Evolutionary conservation across 352 stramenopile species (phyloP).

Genomic region (Globisporangium radiosum): DNA sequence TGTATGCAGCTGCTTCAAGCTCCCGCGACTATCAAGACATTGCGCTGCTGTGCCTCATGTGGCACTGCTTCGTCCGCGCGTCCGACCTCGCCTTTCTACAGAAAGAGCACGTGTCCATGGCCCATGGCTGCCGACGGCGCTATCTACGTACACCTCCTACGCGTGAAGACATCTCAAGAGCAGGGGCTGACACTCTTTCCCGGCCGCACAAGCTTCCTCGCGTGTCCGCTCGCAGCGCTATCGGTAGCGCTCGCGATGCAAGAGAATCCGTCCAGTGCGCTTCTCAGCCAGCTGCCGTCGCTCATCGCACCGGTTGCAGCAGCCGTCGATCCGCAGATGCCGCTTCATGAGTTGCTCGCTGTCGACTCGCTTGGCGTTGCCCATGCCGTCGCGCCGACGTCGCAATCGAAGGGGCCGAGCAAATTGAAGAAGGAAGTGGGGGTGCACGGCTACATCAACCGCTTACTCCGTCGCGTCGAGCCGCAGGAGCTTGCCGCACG

Average conservation of each 20-base stretch:
- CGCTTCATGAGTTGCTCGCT: no score
- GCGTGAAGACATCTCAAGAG: constrained; percentile 8
- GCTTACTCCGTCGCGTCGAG: neutral
- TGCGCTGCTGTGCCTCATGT: constrained; percentile 2
- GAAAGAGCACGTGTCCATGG: constrained; percentile 5
- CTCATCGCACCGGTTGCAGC: no score
- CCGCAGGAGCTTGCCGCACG: neutral
- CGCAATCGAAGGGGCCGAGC: neutral
- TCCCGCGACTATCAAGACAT: constrained; percentile 2
- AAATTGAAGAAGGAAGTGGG: neutral
- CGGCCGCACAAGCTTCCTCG: neutral
- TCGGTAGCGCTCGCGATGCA: neutral
- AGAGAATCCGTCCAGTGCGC: neutral
- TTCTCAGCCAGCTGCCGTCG: neutral
- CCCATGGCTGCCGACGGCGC: no score
- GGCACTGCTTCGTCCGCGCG: neutral
- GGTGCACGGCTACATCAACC: neutral
- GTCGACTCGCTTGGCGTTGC: no score
- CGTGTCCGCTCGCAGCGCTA: neutral
- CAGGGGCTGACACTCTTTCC: constrained; percentile 6
- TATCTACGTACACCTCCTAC: no score
- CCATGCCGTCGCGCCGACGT: no score
- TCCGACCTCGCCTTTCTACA: neutral
- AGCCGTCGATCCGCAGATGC: no score
- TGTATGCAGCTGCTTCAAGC: no score